A percentile compares a stretch with the other conserved stretches of the same genome.
Conservation (phyloP, 2,329 filamentous ascomycete genomes). For the Talaromyces verruculosus region DNA sequence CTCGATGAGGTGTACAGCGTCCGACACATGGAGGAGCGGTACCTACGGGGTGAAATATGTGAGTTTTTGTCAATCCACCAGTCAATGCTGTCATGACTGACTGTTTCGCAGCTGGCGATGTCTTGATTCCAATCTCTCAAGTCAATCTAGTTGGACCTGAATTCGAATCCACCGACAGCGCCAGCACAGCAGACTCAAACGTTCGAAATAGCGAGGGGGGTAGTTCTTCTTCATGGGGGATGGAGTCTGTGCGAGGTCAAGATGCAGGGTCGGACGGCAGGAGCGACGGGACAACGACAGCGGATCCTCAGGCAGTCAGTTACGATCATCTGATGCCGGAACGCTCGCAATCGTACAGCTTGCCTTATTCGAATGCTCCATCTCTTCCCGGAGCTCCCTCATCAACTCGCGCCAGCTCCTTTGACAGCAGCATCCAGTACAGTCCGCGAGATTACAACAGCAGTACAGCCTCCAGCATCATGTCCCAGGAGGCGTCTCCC, state of each 20-base stretch:
- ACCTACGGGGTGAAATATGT: conserved; percentile 40
- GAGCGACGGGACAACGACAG: conserved; percentile 12
- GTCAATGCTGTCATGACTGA: background rate
- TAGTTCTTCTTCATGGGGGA: conserved; percentile 10
- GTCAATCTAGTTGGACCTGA: conserved; percentile 29
- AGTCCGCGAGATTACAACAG: conserved; percentile 20
- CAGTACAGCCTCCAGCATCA: conserved; percentile 19
- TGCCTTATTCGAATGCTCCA: conserved; percentile 9
- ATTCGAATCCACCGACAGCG: conserved; percentile 24
- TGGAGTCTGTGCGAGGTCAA: conserved; percentile 11
- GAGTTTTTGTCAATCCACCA: conserved; percentile 17
- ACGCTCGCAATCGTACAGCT: no score
- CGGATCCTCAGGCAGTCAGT: conserved; percentile 11
- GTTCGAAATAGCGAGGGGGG: background rate
- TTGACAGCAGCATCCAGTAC: conserved; percentile 19
- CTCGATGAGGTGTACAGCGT: conserved; percentile 45
- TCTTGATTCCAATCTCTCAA: conserved; percentile 33
- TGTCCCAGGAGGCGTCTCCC: conserved; percentile 21
- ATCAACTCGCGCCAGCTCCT: conserved; percentile 20
- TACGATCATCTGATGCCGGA: conserved; percentile 16
- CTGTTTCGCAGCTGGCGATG: conserved; percentile 28
- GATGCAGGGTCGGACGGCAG: conserved; percentile 6
- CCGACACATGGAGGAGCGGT: conserved; percentile 41
- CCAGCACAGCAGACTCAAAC: conserved; percentile 8
- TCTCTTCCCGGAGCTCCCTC: background rate